phyloP scores from a whole-genome alignment of 73 alveolate genomes.

The Paramecium bursaria region DNA sequence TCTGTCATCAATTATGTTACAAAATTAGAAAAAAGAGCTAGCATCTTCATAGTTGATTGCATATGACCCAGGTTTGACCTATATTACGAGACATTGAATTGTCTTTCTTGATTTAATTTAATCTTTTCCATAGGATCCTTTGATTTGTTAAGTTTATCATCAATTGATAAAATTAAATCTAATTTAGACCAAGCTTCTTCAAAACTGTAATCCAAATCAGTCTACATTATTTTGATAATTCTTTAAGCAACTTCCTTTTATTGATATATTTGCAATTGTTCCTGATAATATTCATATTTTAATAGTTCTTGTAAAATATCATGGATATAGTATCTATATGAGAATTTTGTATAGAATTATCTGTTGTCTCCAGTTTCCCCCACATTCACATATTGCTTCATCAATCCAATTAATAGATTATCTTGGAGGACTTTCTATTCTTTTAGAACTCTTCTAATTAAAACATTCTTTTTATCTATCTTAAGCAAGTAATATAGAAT shows the following conservation, averaged over 20 bases:
- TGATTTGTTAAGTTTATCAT: not conserved
- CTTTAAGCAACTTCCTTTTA: not conserved
- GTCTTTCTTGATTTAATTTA: not conserved
- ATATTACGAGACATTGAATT: not conserved
- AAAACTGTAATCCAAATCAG: conserved; percentile 51
- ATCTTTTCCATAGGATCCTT: not conserved
- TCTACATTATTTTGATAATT: not conserved
- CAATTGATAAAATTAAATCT: not conserved
- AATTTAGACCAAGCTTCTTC: conserved; percentile 48
- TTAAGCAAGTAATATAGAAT: not conserved
- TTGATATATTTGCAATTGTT: not conserved
- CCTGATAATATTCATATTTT: not conserved
- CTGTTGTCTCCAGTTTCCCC: conserved; percentile 49
- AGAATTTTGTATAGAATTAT: conserved; percentile 29
- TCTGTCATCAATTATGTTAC: not conserved
- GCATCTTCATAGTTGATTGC: conserved; percentile 12
- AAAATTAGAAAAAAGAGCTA: not conserved
- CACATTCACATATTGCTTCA: not conserved
- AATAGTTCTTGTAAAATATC: conserved; percentile 5
- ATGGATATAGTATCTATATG: conserved; percentile 26
- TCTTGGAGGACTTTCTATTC: not conserved
- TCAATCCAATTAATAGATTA: conserved; percentile 6
- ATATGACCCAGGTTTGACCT: not conserved
- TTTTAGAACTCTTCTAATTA: not conserved
- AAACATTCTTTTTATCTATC: not conserved